Evolutionary conservation across 2,329 filamentous ascomycete species (phyloP).

Genomic region (Ceratocystis huliohia): DNA sequence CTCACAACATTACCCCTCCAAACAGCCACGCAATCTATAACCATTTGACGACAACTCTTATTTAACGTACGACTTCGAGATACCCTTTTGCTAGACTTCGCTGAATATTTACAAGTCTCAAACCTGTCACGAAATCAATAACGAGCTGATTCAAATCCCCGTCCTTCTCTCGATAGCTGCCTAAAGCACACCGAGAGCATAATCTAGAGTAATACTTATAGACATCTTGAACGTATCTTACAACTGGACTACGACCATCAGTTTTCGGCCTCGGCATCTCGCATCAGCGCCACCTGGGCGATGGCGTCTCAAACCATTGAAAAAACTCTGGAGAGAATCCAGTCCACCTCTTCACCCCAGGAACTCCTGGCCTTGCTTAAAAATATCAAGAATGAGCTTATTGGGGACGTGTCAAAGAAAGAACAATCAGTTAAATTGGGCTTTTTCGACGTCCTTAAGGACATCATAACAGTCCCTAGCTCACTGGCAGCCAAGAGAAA

Average conservation of each 20-base stretch:
- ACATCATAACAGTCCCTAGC: background rate
- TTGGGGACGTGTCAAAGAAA: slow-evolving; percentile 80
- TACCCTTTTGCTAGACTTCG: background rate
- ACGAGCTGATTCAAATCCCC: background rate
- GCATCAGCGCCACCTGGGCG: slow-evolving; percentile 18
- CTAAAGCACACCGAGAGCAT: no score
- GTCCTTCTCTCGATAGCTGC: background rate
- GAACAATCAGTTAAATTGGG: slow-evolving; percentile 62
- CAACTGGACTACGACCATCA: background rate
- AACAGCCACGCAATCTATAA: background rate
- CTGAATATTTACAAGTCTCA: background rate
- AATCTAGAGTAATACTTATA: no score
- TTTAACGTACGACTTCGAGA: background rate
- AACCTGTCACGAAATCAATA: background rate
- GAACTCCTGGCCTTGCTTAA: slow-evolving; percentile 52
- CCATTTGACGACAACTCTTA: background rate
- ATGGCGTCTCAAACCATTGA: slow-evolving; percentile 45
- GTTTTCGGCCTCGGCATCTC: background rate
- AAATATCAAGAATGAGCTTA: slow-evolving; percentile 73
- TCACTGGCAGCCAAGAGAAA: background rate
- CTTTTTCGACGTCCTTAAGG: slow-evolving; percentile 43
- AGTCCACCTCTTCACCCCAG: slow-evolving; percentile 37
- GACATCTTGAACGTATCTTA: background rate
- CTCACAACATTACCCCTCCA: background rate
- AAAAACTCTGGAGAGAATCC: slow-evolving; percentile 45